Percentiles rank a stretch among this genome's conserved stretches.
These are phyloP conservation scores for Naegleria lovaniensis DNA, from an alignment of 208 protist genomes.

Conservation along the genomic window DNA sequence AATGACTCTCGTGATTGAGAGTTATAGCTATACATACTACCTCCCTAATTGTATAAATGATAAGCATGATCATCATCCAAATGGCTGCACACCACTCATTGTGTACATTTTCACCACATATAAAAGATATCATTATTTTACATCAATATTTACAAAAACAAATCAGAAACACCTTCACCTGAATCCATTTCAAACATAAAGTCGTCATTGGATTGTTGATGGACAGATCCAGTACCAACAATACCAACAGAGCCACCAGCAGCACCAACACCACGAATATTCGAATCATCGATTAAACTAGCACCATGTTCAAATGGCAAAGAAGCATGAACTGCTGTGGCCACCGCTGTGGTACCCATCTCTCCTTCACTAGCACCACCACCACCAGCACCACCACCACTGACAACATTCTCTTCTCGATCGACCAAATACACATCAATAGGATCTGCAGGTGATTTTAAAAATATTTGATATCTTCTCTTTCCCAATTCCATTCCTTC, in stretches of 20 bases:
- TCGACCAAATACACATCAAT: slow-evolving; percentile 13
- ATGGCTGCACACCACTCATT: too few relatives aligned
- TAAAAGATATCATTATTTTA: too few relatives aligned
- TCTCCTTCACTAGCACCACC: neutral
- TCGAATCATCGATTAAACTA: neutral
- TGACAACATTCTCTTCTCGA: neutral
- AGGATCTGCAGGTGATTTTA: neutral
- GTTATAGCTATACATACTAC: too few relatives aligned
- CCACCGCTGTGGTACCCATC: neutral
- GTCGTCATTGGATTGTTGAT: neutral
- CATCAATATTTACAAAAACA: neutral
- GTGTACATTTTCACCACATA: too few relatives aligned
- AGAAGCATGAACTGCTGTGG: neutral
- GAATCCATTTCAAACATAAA: slow-evolving; percentile 11
- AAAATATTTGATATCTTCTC: slow-evolving; percentile 22
- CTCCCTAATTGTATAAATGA: too few relatives aligned
- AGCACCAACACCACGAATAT: neutral
- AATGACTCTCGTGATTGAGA: too few relatives aligned
- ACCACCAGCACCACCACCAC: too few relatives aligned
- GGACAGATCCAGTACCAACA: too few relatives aligned
- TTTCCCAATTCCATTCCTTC: slow-evolving; percentile 28
- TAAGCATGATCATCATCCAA: too few relatives aligned
- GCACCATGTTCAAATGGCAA: neutral
- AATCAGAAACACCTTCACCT: neutral
- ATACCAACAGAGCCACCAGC: too few relatives aligned